A percentile compares a stretch with the other conserved stretches of the same genome.
Evolutionary conservation across 1,284 basidiomycete genomes (phyloP).

Genomic region (Microstroma glucosiphilum): DNA sequence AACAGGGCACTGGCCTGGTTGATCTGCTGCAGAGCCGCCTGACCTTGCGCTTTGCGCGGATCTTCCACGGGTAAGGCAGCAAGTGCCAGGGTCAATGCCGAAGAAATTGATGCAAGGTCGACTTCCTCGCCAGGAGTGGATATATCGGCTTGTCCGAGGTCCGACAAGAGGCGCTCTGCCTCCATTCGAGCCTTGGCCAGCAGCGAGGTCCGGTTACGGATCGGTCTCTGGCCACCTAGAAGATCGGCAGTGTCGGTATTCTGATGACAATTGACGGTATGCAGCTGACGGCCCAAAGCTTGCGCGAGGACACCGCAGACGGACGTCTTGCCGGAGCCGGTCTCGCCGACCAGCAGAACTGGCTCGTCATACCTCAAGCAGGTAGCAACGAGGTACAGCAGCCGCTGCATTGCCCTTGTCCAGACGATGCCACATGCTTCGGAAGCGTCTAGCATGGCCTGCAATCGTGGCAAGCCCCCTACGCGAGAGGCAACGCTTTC

Average conservation of each 20-base stretch:
- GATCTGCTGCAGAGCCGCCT: conserved; percentile 55
- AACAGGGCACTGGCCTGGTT: conserved; percentile 66
- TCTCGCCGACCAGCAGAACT: conserved; percentile 94
- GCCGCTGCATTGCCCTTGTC: conserved; percentile 85
- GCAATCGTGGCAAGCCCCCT: conserved; percentile 19
- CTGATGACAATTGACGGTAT: conserved; percentile 89
- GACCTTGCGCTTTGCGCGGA: conserved; percentile 45
- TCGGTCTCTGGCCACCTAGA: conserved; percentile 84
- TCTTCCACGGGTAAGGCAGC: neutral
- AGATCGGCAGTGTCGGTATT: conserved; percentile 99
- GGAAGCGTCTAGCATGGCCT: conserved; percentile 49
- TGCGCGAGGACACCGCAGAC: conserved; percentile 85
- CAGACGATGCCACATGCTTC: conserved; percentile 63
- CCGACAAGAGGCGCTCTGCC: conserved; percentile 33
- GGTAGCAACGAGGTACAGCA: conserved; percentile 75
- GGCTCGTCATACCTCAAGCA: conserved; percentile 88
- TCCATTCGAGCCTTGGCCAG: conserved; percentile 49
- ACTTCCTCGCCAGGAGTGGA: neutral
- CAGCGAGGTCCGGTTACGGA: conserved; percentile 67
- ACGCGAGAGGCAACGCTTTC: conserved; percentile 20
- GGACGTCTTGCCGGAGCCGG: conserved; percentile 94
- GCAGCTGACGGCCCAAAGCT: conserved; percentile 61
- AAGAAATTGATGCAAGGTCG: conserved; percentile 23
- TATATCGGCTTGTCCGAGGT: conserved; percentile 7
- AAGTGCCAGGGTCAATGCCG: conserved; percentile 17